phyloP scores from a whole-genome alignment of 2,329 filamentous ascomycete species.

The Botrytis medusae region DNA sequence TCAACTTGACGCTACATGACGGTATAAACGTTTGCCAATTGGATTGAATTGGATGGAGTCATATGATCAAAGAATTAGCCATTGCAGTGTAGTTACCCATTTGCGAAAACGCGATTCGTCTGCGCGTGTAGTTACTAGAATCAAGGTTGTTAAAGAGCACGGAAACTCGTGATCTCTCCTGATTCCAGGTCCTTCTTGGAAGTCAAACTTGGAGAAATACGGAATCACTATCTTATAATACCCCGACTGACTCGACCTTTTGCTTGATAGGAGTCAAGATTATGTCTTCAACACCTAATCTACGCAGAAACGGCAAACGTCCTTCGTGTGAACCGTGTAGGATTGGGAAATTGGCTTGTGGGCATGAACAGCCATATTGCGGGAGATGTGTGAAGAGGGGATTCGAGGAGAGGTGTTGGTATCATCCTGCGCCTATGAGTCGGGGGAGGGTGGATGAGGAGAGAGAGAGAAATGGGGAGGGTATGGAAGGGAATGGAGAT shows the following conservation, averaged over 20 bases:
- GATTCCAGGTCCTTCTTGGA: background rate
- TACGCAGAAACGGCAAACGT: slow-evolving; percentile 37
- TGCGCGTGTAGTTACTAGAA: background rate
- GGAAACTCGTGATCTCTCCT: background rate
- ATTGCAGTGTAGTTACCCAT: background rate
- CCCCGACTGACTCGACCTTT: background rate
- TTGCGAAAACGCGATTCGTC: background rate
- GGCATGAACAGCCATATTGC: slow-evolving; percentile 35
- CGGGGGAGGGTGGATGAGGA: background rate
- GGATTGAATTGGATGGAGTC: background rate
- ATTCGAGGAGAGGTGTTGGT: slow-evolving; percentile 14
- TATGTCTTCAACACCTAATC: background rate
- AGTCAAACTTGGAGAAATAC: rapidly evolving
- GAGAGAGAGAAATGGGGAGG: background rate
- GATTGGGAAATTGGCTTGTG: slow-evolving; percentile 38
- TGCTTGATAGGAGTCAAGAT: background rate
- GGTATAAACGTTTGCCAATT: background rate
- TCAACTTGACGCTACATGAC: background rate
- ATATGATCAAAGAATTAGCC: background rate
- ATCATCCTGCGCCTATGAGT: slow-evolving; percentile 9
- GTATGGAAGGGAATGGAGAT: background rate
- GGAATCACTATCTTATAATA: background rate
- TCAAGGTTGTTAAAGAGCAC: background rate
- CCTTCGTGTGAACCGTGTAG: slow-evolving; percentile 39
- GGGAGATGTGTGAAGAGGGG: slow-evolving; percentile 32